Conservation (phyloP, 2,329 filamentous ascomycete species). For the Colletotrichum destructivum region DNA sequence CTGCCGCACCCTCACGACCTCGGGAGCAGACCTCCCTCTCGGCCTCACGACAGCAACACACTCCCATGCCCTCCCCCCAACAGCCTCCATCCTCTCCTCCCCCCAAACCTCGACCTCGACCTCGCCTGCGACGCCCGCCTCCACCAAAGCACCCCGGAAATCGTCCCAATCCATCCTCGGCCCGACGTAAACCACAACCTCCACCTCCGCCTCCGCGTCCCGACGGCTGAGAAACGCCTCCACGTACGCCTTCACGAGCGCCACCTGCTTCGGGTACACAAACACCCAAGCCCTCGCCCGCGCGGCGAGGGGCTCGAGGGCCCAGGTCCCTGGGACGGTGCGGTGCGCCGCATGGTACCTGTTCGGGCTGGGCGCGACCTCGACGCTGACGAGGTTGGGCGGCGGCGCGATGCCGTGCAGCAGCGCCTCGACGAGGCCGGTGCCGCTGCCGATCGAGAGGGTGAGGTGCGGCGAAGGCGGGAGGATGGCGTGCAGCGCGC, state of each 20-base stretch:
- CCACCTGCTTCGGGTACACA: constrained; percentile 52
- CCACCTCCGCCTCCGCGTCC: background rate
- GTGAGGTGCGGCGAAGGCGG: constrained; percentile 13
- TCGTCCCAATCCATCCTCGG: constrained; percentile 37
- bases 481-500: constrained; percentile 39
- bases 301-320: constrained; percentile 46
- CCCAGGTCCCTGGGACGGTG: constrained; percentile 52
- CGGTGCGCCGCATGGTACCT: constrained; percentile 23
- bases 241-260: constrained; percentile 49
- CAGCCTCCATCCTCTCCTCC: constrained; percentile 27
- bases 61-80: constrained; percentile 30
- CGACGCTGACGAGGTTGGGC: constrained; percentile 34
- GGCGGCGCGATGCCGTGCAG: constrained; percentile 41
- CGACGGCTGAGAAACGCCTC: constrained; percentile 13
- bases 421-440: constrained; percentile 49
- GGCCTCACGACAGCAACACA: constrained; percentile 21
- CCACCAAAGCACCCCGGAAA: constrained; percentile 10
- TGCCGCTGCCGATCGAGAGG: constrained; percentile 51
- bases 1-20: background rate
- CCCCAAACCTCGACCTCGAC: constrained; percentile 33
- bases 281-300: constrained; percentile 50
- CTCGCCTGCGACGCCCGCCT: background rate
- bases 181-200: constrained; percentile 27
- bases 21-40: background rate
- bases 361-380: constrained; percentile 28